Conservation (phyloP, 2,329 filamentous ascomycete genomes). For the Fusarium paranaense region DNA sequence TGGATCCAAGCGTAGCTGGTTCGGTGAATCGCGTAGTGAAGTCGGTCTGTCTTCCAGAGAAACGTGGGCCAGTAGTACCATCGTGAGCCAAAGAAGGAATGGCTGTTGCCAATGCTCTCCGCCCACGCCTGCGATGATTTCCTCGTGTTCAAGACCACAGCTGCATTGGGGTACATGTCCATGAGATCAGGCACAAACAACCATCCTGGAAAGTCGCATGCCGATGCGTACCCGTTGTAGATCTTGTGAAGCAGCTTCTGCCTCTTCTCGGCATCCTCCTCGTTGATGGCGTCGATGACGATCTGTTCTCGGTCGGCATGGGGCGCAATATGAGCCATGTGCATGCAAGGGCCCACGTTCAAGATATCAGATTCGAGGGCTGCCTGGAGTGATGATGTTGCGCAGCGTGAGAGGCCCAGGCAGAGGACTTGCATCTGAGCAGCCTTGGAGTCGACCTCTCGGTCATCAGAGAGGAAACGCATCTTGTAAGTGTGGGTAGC, state of each 20-base stretch:
- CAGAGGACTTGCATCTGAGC: slow-evolving; percentile 41
- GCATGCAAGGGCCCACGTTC: slow-evolving; percentile 46
- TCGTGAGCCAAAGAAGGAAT: slow-evolving; percentile 42
- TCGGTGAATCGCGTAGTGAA: slow-evolving; percentile 38
- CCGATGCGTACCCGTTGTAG: slow-evolving; percentile 45
- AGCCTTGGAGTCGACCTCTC: slow-evolving; percentile 23
- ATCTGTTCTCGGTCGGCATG: slow-evolving; percentile 39
- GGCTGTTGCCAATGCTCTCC: slow-evolving; percentile 34
- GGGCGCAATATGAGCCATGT: slow-evolving; percentile 44
- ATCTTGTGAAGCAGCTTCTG: slow-evolving; percentile 45
- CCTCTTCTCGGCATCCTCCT: slow-evolving; percentile 40
- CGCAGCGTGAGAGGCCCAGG: slow-evolving; percentile 48
- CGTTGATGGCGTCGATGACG: slow-evolving; percentile 42
- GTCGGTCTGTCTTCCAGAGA: slow-evolving; percentile 41
- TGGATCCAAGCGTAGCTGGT: background rate
- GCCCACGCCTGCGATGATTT: slow-evolving; percentile 37
- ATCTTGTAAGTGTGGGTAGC: background rate
- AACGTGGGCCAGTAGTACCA: slow-evolving; percentile 38
- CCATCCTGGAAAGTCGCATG: slow-evolving; percentile 46
- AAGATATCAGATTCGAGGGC: slow-evolving; percentile 46
- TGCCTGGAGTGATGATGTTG: slow-evolving; percentile 49
- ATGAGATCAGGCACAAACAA: slow-evolving; percentile 50
- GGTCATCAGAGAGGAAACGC: slow-evolving; percentile 34
- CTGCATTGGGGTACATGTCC: slow-evolving; percentile 51
- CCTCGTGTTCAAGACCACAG: slow-evolving; percentile 48